Base-by-base conservation (phyloP, 192 early-diverging fungal species). In the Coemansia sp. region DNA sequence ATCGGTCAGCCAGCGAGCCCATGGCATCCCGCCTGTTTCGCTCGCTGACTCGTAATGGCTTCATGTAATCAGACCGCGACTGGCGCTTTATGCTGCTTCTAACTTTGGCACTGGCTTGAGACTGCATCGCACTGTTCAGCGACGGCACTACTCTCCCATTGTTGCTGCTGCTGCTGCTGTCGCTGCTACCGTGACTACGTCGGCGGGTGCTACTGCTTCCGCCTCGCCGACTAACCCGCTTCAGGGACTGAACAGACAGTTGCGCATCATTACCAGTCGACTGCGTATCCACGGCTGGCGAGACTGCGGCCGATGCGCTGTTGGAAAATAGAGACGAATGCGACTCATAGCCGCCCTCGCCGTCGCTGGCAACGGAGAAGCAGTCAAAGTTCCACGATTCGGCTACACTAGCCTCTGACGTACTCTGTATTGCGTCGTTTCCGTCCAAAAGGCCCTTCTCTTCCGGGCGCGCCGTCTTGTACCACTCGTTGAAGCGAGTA, bases 331-430 rank as follows among this genome's bases (percentile, higher is more conserved):
- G 61, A 5, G 81, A 84, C n/a, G 76, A 84, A 41, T 84, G 81
- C 51, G 81, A 84, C 24, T 63, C 76, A 29, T 78, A 78, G 33
- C 68, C 81, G 22, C 69, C 75, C 51, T 85, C 82, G 55, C 75
- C 78, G 49, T 85, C 77, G 64, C 82, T 80, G 46, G 70, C 75
- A 22, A 85, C 64, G 0, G 82, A 85, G 43, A 85, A 85, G n/a
- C 65, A 74, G 52, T 85, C 82, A 80, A 85, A 85, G 67, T 85
- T 80, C 82, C 82, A 85, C 34, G 82, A 85, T 65, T 85, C 77
- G 44, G 75, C 74, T 2, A 85, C 43, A 36, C 78, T 80, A 40
- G 82, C 82, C 61, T 85, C 77, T 1, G 78, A 80, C 11, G 77
- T 85, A 68, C 75, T 80, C 59, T 77, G 82, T 47, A 79, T 77